Percentiles rank a stretch among this genome's conserved stretches.
Evolutionary conservation across 352 stramenopile genomes (phyloP).

Genomic region (Vaucheria bursata): DNA sequence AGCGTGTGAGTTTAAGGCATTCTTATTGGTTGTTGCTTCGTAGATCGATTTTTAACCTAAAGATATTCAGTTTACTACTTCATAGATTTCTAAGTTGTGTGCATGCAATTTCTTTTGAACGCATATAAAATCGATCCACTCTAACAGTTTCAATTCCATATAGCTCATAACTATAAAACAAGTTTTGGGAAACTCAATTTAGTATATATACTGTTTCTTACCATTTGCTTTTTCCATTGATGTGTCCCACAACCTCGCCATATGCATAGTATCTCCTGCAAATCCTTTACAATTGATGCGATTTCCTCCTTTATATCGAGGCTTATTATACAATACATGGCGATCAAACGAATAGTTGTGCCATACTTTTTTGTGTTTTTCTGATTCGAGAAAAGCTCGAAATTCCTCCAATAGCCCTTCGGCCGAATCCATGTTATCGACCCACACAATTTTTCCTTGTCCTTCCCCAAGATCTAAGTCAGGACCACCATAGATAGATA

Average conservation of each 20-base stretch:
- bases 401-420: constrained; percentile 70
- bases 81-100: no score
- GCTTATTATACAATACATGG: constrained; percentile 92
- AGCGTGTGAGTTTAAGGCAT: no score
- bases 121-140: no score
- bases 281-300: constrained; percentile 41
- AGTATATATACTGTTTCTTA: no score
- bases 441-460: constrained; percentile 60
- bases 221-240: constrained; percentile 57
- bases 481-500: constrained; percentile 88
- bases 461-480: constrained; percentile 87
- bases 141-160: no score
- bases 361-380: constrained; percentile 78
- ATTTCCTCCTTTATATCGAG: constrained; percentile 11
- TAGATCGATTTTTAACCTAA: no score
- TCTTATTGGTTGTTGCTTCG: no score
- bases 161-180: no score
- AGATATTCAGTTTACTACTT: no score
- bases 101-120: no score
- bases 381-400: constrained; percentile 82
- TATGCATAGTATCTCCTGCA: constrained; percentile 97
- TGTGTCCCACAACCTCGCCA: constrained; percentile 82
- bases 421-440: constrained; percentile 78
- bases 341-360: constrained; percentile 99
- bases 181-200: no score